A percentile compares a stretch with the other conserved stretches of the same genome.
phyloP scores from a whole-genome alignment of 2,329 filamentous ascomycete species.

The Apiospora saccharicola region DNA sequence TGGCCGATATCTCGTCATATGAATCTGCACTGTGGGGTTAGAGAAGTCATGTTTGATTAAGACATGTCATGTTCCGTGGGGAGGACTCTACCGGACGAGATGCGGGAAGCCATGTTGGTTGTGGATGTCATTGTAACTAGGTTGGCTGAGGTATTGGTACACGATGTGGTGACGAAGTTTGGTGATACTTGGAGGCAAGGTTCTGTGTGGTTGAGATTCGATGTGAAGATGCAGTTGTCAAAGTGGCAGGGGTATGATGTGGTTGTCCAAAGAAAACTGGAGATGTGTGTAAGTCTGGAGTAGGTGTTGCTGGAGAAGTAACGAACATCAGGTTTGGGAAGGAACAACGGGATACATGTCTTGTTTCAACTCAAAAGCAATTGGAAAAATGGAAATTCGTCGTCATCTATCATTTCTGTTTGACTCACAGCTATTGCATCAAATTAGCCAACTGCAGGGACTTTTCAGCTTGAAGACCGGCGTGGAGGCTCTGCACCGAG shows the following conservation, averaged over 20 bases:
- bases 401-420: not conserved
- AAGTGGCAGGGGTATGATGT: not conserved
- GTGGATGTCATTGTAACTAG: not conserved
- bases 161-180: not conserved
- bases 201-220: not conserved
- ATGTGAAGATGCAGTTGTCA: not conserved
- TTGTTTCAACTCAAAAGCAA: not conserved
- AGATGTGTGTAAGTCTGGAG: not conserved
- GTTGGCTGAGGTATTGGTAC: not conserved
- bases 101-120: conserved; percentile 9
- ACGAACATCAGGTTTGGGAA: not conserved
- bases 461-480: not conserved
- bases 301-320: not conserved
- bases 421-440: conserved; percentile 1
- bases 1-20: not conserved
- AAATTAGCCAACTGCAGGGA: not conserved
- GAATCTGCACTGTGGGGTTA: not conserved
- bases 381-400: not conserved
- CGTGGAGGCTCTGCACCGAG: not conserved
- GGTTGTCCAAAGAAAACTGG: not conserved
- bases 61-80: not conserved
- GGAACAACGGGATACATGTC: not conserved
- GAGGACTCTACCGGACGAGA: conserved; percentile 1
- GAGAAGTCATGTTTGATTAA: not conserved
- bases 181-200: not conserved